Evolutionary conservation across 805 yeast genomes (phyloP).

Genomic region (Saturnispora dispora): DNA sequence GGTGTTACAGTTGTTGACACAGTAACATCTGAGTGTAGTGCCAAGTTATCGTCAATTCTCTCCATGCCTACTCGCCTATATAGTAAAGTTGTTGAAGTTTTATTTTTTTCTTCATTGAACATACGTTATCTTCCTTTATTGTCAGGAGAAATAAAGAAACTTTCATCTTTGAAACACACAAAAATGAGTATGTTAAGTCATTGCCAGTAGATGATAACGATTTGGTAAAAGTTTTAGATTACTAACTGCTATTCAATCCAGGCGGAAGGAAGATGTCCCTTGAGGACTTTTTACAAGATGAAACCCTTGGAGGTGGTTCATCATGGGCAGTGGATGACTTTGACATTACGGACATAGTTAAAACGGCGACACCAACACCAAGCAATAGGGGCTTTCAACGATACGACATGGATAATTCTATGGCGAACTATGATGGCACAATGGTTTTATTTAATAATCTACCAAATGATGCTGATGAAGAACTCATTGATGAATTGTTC

Average conservation of each 20-base stretch:
- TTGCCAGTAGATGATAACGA: neutral
- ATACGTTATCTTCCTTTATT: neutral
- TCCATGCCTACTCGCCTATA: neutral
- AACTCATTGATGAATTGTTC: constrained; percentile 50
- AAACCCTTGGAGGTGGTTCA: constrained; percentile 32
- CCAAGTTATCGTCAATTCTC: constrained; percentile 38
- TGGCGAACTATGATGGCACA: constrained; percentile 36
- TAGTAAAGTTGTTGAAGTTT: neutral
- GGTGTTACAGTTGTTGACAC: constrained; percentile 46
- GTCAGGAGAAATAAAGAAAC: neutral
- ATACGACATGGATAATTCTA: neutral
- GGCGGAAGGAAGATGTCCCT: constrained; percentile 36
- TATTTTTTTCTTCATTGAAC: neutral
- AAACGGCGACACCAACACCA: constrained; percentile 24
- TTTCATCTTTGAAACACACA: neutral
- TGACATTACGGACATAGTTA: constrained; percentile 51
- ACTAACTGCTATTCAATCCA: constrained; percentile 1
- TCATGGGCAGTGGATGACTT: constrained; percentile 63
- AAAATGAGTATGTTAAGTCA: neutral
- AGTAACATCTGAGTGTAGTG: constrained; percentile 58
- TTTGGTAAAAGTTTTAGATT: neutral
- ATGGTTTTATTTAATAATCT: constrained; percentile 37
- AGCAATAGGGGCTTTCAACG: neutral
- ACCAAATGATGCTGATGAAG: constrained; percentile 45
- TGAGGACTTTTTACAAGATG: constrained; percentile 37